Conservation (phyloP, 164 flowering plant species). For the Macadamia integrifolia region DNA sequence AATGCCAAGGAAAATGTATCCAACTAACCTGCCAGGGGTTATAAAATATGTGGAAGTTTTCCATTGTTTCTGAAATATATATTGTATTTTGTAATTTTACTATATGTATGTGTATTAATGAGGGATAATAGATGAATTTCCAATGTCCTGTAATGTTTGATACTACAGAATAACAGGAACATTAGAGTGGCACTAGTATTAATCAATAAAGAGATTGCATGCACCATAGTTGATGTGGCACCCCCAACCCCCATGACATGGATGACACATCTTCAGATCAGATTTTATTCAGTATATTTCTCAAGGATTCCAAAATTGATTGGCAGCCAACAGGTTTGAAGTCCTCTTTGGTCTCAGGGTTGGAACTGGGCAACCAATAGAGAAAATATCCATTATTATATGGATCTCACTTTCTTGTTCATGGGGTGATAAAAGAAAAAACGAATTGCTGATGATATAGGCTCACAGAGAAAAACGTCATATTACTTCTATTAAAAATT, state of each 20-base stretch:
- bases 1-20: no score
- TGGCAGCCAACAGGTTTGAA: not conserved
- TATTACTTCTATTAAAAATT: not conserved
- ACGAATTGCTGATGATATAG: not conserved
- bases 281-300: not conserved
- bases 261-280: not conserved
- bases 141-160: not conserved
- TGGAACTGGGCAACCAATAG: not conserved
- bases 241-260: not conserved
- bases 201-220: not conserved
- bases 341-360: not conserved
- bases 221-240: not conserved
- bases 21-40: no score
- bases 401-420: not conserved
- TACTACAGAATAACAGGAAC: not conserved
- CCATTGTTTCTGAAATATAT: no score
- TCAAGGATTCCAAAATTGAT: not conserved
- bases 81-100: no score
- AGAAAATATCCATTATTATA: not conserved
- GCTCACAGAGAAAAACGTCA: not conserved
- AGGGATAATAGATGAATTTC: no score
- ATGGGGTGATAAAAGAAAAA: no score
- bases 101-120: no score
- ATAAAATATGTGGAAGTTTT: no score
- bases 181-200: not conserved